These are phyloP conservation scores for Suhomyces taliae DNA, from an alignment of 1,139 yeast genomes.

Conservation along the genomic window DNA sequence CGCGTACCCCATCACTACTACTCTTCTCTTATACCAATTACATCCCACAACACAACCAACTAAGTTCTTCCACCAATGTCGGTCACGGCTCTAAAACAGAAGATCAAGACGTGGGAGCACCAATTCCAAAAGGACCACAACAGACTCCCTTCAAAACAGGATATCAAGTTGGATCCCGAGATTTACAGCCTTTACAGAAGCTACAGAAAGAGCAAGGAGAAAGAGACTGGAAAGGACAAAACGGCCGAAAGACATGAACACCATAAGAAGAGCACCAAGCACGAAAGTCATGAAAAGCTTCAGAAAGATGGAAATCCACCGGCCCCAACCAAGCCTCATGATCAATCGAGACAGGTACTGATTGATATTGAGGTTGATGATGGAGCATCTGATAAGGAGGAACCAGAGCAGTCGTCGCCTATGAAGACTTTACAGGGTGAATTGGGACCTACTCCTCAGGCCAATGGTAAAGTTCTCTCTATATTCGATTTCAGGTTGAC, in stretches of 20 bases:
- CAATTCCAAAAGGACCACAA: constrained; percentile 42
- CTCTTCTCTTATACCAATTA: neutral
- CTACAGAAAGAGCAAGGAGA: constrained; percentile 31
- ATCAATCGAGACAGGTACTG: neutral
- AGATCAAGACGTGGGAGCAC: constrained; percentile 67
- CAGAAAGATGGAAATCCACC: neutral
- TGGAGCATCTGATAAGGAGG: constrained; percentile 10
- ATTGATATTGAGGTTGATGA: neutral
- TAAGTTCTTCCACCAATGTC: constrained; percentile 2
- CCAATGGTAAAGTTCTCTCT: constrained; percentile 67
- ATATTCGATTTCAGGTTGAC: constrained; percentile 56
- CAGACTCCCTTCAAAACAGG: constrained; percentile 53
- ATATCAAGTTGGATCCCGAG: constrained; percentile 49
- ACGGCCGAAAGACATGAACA: neutral
- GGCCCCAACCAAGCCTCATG: neutral
- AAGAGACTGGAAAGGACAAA: neutral
- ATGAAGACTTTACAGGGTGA: constrained; percentile 26
- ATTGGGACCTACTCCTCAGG: constrained; percentile 77
- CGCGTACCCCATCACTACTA: neutral
- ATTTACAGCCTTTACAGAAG: constrained; percentile 46
- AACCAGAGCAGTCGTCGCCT: neutral
- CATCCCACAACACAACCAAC: neutral
- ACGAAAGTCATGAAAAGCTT: too few relatives aligned
- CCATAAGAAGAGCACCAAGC: too few relatives aligned
- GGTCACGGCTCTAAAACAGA: constrained; percentile 28